Conservation (phyloP, 495 filamentous ascomycete species). For the Annulohypoxylon moriforme region DNA sequence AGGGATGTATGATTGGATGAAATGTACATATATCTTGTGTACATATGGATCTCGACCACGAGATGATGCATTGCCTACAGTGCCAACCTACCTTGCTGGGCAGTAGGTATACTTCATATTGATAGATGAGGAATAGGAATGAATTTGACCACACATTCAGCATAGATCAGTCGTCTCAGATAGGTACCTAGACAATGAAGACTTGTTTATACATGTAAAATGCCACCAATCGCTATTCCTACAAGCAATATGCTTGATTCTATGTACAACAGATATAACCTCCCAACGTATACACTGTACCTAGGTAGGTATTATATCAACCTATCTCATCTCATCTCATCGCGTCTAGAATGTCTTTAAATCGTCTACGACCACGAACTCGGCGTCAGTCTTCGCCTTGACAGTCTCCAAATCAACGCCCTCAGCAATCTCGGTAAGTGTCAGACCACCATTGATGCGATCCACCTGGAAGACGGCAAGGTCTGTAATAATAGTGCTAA, state of each 20-base stretch:
- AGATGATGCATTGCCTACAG: not conserved
- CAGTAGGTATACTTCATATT: not conserved
- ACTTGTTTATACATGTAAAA: constrained; percentile 6
- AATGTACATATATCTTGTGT: constrained; percentile 29
- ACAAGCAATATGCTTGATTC: constrained; percentile 5
- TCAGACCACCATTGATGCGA: constrained; percentile 60
- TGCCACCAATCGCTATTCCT: not conserved
- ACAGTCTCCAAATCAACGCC: constrained; percentile 66
- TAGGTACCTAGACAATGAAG: not conserved
- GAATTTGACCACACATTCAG: not conserved
- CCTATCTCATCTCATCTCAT: constrained; percentile 26
- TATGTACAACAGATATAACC: constrained; percentile 29
- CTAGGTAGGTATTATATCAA: not conserved
- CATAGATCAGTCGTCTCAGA: not conserved
- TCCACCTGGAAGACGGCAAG: constrained; percentile 70
- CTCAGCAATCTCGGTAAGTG: constrained; percentile 66
- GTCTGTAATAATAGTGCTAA: constrained; percentile 69
- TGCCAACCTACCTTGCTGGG: not conserved
- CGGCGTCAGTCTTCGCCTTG: constrained; percentile 64
- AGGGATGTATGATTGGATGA: constrained; percentile 1
- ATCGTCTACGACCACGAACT: constrained; percentile 61
- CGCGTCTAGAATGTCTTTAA: constrained; percentile 57
- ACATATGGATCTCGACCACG: constrained; percentile 1
- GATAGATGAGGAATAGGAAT: constrained; percentile 1
- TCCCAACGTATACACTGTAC: not conserved